These are phyloP conservation scores for Ophiostoma perfectum DNA, from an alignment of 2,329 filamentous ascomycete genomes.

Conservation along the genomic window DNA sequence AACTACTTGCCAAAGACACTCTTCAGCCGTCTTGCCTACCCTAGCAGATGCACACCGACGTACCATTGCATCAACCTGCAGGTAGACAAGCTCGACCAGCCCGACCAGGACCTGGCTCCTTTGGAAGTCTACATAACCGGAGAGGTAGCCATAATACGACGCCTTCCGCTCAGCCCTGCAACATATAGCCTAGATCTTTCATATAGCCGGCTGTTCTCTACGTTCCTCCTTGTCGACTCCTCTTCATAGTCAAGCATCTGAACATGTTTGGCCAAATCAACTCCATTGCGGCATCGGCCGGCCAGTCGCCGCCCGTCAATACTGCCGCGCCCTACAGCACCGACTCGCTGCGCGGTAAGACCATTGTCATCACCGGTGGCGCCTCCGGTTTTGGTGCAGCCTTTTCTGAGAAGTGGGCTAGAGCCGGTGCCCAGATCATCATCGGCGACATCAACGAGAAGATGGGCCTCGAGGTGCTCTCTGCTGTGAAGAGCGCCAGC, in stretches of 20 bases:
- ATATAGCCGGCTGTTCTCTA: too few relatives aligned
- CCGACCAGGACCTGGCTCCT: too few relatives aligned
- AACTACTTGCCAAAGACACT: too few relatives aligned
- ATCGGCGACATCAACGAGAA: conserved; percentile 57
- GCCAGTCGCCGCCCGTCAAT: conserved; percentile 38
- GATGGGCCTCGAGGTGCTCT: conserved; percentile 51
- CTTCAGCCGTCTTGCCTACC: too few relatives aligned
- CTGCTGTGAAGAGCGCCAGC: conserved; percentile 42
- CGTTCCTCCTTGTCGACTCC: neutral
- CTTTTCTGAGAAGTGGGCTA: conserved; percentile 49
- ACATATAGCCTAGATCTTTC: too few relatives aligned
- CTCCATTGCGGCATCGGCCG: neutral
- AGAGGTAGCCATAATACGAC: too few relatives aligned
- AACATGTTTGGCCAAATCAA: conserved; percentile 5
- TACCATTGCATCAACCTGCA: too few relatives aligned
- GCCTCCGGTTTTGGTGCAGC: conserved; percentile 54
- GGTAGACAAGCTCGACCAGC: too few relatives aligned
- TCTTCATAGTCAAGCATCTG: neutral
- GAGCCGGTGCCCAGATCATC: conserved; percentile 52
- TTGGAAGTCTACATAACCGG: too few relatives aligned
- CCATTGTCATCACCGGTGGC: conserved; percentile 59
- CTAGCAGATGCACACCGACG: too few relatives aligned
- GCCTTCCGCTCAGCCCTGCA: too few relatives aligned
- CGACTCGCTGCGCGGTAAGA: conserved; percentile 46
- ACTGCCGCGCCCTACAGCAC: conserved; percentile 41